Evolutionary conservation across 2,329 filamentous ascomycete genomes (phyloP), one percentile per base, ranked within the genome.

Genomic region (Macrophomina phaseolina): DNA sequence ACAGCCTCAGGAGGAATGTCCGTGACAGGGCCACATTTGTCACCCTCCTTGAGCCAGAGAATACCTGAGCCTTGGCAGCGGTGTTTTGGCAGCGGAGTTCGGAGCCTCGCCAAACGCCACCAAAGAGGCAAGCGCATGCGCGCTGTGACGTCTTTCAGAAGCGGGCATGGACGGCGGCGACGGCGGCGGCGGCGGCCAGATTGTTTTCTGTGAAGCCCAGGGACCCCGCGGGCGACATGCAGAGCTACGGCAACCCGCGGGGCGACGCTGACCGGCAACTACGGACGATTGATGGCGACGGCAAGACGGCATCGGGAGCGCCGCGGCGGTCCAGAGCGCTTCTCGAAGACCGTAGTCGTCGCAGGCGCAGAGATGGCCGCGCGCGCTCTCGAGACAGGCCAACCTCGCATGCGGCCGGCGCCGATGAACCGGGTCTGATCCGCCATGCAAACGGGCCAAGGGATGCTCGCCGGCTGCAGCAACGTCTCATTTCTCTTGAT

Each of bases 361-460:
- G 48, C 48, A 14, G 18, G 63, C 63, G 52, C 51, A 56, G 40
- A 56, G 28, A 56, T 55, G 40, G 63, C 52, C 53, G 63, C 52
- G 49, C 36, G 36, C 49, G 49, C 49, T 42, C 60, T 56, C 40
- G 53, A 56, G 63, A 56, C 52, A 49, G 5, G 32, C 40, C 9
- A 18, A 11, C 16, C 42, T 65, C 45, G 63, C 51, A 65, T 58
- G 63, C 63, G 63, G 63, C 63, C 63, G 63, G 52, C 40, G 40
- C 63, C 63, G 51, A 56, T 23, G 63, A 49, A 38, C 45, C 51
- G 51, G 53, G 45, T 56, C 51, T 65, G 63, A 65, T 48, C 40
- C 51, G 53, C 28, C 53, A 61, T 61, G 64, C 64, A 66, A 66
- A 66, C 64, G 64, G 64, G 53, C 64, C 64, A 66, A 66, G 55